Percentiles rank a stretch among this genome's conserved stretches.
Conservation (phyloP, 2,329 filamentous ascomycete genomes). For the Teratosphaeria nubilosa region DNA sequence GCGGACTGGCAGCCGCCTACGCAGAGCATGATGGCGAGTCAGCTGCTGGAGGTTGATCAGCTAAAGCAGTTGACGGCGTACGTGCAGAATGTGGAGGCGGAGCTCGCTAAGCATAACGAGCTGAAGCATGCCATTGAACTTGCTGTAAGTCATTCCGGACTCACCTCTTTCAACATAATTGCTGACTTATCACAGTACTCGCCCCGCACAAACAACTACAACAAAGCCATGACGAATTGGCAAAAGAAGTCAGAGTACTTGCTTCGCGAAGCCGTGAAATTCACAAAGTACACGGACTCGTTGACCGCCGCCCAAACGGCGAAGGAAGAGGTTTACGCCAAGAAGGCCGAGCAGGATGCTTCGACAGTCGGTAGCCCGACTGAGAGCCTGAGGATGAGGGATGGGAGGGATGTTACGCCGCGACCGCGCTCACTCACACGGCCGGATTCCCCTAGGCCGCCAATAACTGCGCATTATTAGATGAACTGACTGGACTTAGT, state of each 20-base stretch:
- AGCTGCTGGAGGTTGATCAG: constrained; percentile 69
- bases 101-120: constrained; percentile 79
- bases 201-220: constrained; percentile 67
- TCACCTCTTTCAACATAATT: neutral
- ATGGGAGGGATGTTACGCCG: neutral
- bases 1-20: constrained; percentile 82
- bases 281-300: constrained; percentile 85
- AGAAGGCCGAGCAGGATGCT: constrained; percentile 6
- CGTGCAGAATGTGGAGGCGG: constrained; percentile 74
- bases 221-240: constrained; percentile 90
- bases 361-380: neutral
- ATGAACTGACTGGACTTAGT: neutral
- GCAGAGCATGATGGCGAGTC: constrained; percentile 81
- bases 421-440: neutral
- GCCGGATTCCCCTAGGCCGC: neutral
- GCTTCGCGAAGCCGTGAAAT: constrained; percentile 90
- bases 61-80: constrained; percentile 65
- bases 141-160: constrained; percentile 43
- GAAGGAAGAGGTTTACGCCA: constrained; percentile 53
- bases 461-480: neutral
- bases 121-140: constrained; percentile 78
- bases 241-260: constrained; percentile 90
- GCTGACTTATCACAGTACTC: constrained; percentile 51
- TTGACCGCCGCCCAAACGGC: constrained; percentile 59
- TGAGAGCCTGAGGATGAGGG: neutral